Evolutionary conservation across 2,329 filamentous ascomycete genomes (phyloP).

Genomic region (Monascus ruber): DNA sequence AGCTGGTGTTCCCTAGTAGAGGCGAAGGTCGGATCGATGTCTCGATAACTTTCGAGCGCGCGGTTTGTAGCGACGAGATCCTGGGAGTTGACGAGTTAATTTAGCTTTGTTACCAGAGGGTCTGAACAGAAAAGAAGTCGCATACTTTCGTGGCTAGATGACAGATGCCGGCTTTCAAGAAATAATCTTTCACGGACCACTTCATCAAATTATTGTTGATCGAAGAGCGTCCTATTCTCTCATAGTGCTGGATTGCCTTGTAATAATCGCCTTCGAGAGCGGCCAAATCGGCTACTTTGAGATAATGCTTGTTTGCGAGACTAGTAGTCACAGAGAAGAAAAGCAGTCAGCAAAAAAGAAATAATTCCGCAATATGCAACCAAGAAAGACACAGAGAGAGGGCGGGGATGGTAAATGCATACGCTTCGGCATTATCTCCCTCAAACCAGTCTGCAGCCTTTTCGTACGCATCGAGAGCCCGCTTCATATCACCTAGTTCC

Average conservation of each 20-base stretch:
- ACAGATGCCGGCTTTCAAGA: slow-evolving; percentile 88
- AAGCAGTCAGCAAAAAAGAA: background rate
- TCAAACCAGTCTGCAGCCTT: slow-evolving; percentile 83
- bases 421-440: slow-evolving; percentile 72
- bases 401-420: slow-evolving; percentile 11
- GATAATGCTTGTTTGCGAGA: slow-evolving; percentile 82
- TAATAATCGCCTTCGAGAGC: slow-evolving; percentile 75
- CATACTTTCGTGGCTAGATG: slow-evolving; percentile 55
- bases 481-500: slow-evolving; percentile 65
- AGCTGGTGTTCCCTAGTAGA: slow-evolving; percentile 72
- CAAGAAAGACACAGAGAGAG: background rate
- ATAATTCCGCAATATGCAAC: background rate
- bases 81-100: slow-evolving; percentile 11
- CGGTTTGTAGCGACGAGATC: slow-evolving; percentile 70
- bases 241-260: slow-evolving; percentile 70
- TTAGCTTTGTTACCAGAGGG: slow-evolving; percentile 1
- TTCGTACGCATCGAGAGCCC: slow-evolving; percentile 73
- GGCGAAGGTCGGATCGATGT: slow-evolving; percentile 66
- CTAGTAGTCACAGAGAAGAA: slow-evolving; percentile 31
- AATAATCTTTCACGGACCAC: slow-evolving; percentile 90
- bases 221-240: slow-evolving; percentile 66
- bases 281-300: slow-evolving; percentile 82
- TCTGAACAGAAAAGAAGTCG: background rate
- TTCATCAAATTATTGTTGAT: slow-evolving; percentile 87
- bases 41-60: slow-evolving; percentile 70